Evolutionary conservation across 2,329 filamentous ascomycete genomes (phyloP).

Genomic region (Fusarium armeniacum): DNA sequence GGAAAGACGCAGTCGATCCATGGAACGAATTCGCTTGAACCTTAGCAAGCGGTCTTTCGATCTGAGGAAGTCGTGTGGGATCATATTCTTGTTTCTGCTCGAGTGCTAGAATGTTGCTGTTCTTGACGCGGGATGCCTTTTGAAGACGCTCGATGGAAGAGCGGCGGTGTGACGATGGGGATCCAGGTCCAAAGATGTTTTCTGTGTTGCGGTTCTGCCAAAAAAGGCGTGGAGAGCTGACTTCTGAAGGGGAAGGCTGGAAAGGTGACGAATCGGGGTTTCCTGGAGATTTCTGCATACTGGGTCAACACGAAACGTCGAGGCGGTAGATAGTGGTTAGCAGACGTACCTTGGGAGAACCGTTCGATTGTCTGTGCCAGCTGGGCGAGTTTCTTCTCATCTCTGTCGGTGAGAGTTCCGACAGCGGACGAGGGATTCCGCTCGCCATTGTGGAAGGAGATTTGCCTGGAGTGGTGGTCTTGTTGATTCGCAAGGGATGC

Average conservation of each 20-base stretch:
- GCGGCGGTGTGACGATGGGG: conserved; percentile 81
- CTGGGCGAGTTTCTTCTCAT: conserved; percentile 92
- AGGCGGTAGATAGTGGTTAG: conserved; percentile 16
- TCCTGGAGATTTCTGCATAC: conserved; percentile 73
- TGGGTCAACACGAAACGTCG: conserved; percentile 51
- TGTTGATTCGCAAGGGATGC: conserved; percentile 84
- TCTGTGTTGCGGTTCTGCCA: conserved; percentile 89
- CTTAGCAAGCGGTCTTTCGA: conserved; percentile 86
- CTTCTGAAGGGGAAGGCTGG: conserved; percentile 83
- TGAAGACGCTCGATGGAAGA: conserved; percentile 96
- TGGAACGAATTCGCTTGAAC: conserved; percentile 78
- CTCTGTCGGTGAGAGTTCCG: conserved; percentile 89
- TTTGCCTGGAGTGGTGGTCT: conserved; percentile 67
- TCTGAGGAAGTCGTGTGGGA: conserved; percentile 79
- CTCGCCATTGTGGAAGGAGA: conserved; percentile 75
- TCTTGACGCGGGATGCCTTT: conserved; percentile 94
- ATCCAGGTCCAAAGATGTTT: conserved; percentile 74
- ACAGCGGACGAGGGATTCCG: conserved; percentile 79
- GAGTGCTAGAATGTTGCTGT: conserved; percentile 95
- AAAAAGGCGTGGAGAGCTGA: conserved; percentile 85
- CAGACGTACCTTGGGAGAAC: conserved; percentile 56
- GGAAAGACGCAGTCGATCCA: conserved; percentile 69
- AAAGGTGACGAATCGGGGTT: conserved; percentile 85
- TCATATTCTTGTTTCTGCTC: conserved; percentile 96
- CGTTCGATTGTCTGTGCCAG: conserved; percentile 82